Percentiles rank a stretch among this genome's conserved stretches.
phyloP scores from a whole-genome alignment of 2,329 filamentous ascomycete species.

The Aspergillus sp. region DNA sequence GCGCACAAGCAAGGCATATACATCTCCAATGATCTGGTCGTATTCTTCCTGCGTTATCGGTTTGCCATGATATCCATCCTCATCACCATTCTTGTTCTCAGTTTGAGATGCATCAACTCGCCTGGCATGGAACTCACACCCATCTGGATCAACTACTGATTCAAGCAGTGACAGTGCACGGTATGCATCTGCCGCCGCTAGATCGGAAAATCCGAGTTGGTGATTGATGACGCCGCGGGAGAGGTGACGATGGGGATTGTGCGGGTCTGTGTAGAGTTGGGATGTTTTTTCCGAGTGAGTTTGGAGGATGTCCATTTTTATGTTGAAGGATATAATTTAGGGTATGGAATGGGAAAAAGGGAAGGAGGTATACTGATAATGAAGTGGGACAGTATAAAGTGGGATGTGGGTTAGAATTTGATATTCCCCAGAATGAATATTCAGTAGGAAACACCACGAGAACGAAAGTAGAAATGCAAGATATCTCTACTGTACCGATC shows the following conservation, averaged over 20 bases:
- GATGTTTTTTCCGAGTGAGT: slow-evolving; percentile 53
- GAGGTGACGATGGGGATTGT: slow-evolving; percentile 37
- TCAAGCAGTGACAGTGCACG: slow-evolving; percentile 81
- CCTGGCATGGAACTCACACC: slow-evolving; percentile 74
- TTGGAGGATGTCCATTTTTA: slow-evolving; percentile 16
- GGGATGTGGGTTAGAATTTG: no score
- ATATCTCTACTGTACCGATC: no score
- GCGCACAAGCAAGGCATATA: slow-evolving; percentile 32
- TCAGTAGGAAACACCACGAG: no score
- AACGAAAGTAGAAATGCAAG: no score
- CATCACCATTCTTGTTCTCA: slow-evolving; percentile 20
- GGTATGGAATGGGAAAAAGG: not conserved
- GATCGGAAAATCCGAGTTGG: slow-evolving; percentile 75
- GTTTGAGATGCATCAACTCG: slow-evolving; percentile 14
- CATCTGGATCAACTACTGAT: slow-evolving; percentile 64
- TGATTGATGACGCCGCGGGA: slow-evolving; percentile 63
- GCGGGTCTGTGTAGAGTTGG: slow-evolving; percentile 31
- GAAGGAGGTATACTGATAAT: no score
- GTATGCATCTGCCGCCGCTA: slow-evolving; percentile 85
- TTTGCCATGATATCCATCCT: slow-evolving; percentile 36
- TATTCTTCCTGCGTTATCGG: slow-evolving; percentile 29
- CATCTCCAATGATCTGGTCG: slow-evolving; percentile 27
- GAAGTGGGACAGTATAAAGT: no score
- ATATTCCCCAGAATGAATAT: no score
- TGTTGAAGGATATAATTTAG: slow-evolving; percentile 11